A percentile compares a stretch with the other conserved stretches of the same genome.
phyloP scores from a whole-genome alignment of 108 stramenopile species.

The Nannochloropsis gaditana region DNA sequence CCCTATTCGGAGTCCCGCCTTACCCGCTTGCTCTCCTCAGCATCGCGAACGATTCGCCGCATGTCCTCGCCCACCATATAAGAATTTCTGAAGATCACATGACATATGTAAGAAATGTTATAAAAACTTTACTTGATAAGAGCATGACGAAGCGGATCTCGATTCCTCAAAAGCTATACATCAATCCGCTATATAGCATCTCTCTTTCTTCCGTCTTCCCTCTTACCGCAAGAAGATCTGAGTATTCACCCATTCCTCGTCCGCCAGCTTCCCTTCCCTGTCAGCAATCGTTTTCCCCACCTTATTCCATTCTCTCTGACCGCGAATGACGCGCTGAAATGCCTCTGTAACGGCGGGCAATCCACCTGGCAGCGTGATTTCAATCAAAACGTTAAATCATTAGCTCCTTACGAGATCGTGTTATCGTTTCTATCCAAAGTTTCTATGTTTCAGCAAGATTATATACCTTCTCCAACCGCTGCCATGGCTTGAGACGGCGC shows the following conservation, averaged over 20 bases:
- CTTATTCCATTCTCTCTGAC: background rate
- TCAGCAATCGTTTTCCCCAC: conserved; percentile 6
- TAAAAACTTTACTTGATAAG: background rate
- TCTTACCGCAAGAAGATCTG: background rate
- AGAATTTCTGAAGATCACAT: background rate
- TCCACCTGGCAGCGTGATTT: background rate
- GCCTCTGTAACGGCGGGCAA: background rate
- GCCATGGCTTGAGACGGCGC: background rate
- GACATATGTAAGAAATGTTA: background rate
- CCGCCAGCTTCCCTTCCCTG: conserved; percentile 7
- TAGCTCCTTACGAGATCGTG: too few species aligned
- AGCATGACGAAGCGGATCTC: background rate
- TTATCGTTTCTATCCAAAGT: too few species aligned
- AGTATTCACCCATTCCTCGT: background rate
- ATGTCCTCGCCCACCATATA: conserved; percentile 14
- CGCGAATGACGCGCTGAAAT: background rate
- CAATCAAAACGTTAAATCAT: too few species aligned
- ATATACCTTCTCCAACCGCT: conserved; percentile 15
- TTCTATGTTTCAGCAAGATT: too few species aligned
- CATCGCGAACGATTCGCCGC: background rate
- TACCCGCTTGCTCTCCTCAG: background rate
- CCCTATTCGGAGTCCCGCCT: background rate
- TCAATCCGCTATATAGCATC: background rate
- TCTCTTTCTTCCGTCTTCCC: background rate
- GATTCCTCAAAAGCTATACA: background rate